A percentile compares a stretch with the other conserved stretches of the same genome.
Conservation (phyloP, 1,284 basidiomycete species). For the Ustilago trichophora region DNA sequence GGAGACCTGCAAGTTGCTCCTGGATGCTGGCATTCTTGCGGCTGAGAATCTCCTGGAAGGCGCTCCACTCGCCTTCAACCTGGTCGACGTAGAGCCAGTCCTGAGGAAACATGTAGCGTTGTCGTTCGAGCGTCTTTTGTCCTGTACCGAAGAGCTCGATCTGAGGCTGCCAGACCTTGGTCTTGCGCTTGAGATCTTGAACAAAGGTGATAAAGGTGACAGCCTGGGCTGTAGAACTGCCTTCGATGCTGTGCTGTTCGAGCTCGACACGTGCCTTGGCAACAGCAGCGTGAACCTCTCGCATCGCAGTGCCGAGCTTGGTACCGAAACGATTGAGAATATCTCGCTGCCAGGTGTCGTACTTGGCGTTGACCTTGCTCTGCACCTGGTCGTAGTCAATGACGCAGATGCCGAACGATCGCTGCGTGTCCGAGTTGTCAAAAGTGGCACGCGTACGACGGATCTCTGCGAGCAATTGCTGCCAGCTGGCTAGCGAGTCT, state of each 20-base stretch:
- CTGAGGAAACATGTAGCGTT: constrained; percentile 92
- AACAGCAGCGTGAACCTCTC: constrained; percentile 92
- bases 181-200: constrained; percentile 96
- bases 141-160: constrained; percentile 92
- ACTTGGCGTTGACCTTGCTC: constrained; percentile 95
- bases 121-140: constrained; percentile 95
- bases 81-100: constrained; percentile 99
- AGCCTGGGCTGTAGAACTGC: constrained; percentile 83
- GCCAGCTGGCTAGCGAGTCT: constrained; percentile 91
- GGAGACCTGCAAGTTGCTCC: constrained; percentile 94
- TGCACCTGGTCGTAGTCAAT: constrained; percentile 99
- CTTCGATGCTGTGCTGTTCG: constrained; percentile 81
- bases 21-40: constrained; percentile 98
- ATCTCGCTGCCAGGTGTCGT: constrained; percentile 96
- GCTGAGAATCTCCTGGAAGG: constrained; percentile 96
- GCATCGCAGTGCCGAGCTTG: constrained; percentile 92
- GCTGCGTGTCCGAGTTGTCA: constrained; percentile 92
- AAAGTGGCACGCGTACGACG: constrained; percentile 95
- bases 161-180: constrained; percentile 95
- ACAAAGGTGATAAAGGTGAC: constrained; percentile 99
- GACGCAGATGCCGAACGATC: constrained; percentile 86
- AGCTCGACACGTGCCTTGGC: constrained; percentile 91
- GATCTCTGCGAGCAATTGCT: constrained; percentile 90
- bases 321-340: constrained; percentile 89
- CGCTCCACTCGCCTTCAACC: constrained; percentile 95